phyloP scores from a whole-genome alignment of 1,139 yeast species.

The Yamadazyma jaroonii region DNA sequence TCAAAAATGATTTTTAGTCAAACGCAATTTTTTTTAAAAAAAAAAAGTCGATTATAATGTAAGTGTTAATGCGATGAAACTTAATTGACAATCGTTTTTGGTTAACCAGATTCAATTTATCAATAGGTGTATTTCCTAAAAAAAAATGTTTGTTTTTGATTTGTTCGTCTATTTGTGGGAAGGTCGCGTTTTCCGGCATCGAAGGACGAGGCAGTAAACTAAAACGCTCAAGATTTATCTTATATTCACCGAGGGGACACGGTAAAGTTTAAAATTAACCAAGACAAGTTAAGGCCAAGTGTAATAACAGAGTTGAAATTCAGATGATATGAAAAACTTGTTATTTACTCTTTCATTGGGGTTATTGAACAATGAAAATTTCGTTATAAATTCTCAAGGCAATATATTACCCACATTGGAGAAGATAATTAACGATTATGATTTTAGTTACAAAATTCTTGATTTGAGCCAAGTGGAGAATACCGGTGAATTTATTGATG shows the following conservation, averaged over 20 bases:
- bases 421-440: background rate
- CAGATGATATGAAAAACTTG: constrained; percentile 21
- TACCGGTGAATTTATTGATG: constrained; percentile 2
- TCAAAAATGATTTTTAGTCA: too few species aligned
- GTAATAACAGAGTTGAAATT: background rate
- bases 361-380: constrained; percentile 19
- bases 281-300: too few species aligned
- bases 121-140: too few species aligned
- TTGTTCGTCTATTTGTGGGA: background rate
- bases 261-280: too few species aligned
- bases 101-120: too few species aligned
- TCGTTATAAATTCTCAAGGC: constrained; percentile 20
- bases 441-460: background rate
- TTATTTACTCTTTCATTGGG: constrained; percentile 26
- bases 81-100: too few species aligned
- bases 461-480: background rate
- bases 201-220: constrained; percentile 1
- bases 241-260: too few species aligned
- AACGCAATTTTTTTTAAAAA: too few species aligned
- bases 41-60: too few species aligned
- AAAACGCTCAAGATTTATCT: background rate
- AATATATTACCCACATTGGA: background rate
- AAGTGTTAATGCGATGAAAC: too few species aligned
- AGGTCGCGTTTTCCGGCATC: constrained; percentile 2
- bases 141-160: background rate